phyloP scores from a whole-genome alignment of 768 basidiomycete species.

The Omphalotus guepiniiformis region DNA sequence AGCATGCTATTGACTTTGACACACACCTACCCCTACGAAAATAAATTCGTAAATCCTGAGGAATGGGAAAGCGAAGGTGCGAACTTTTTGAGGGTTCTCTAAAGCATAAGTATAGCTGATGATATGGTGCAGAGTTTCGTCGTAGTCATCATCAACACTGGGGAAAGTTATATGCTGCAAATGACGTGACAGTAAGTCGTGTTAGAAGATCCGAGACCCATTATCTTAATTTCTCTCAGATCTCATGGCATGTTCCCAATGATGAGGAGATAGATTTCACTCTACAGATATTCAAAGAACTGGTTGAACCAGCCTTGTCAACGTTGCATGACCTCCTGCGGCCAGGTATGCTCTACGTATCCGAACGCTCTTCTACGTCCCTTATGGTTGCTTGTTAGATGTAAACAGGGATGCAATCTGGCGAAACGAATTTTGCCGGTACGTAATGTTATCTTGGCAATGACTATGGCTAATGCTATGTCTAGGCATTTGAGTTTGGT shows the following conservation, averaged over 20 bases:
- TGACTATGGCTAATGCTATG: neutral
- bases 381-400: slow-evolving; percentile 23
- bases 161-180: slow-evolving; percentile 72
- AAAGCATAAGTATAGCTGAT: neutral
- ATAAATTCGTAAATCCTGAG: slow-evolving; percentile 73
- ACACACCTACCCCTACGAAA: slow-evolving; percentile 77
- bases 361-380: slow-evolving; percentile 1
- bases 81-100: slow-evolving; percentile 5
- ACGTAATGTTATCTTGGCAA: slow-evolving; percentile 14
- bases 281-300: slow-evolving; percentile 59
- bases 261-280: slow-evolving; percentile 71
- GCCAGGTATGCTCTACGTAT: slow-evolving; percentile 32
- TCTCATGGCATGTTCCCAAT: slow-evolving; percentile 77
- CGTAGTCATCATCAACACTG: slow-evolving; percentile 68
- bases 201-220: neutral
- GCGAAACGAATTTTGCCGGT: slow-evolving; percentile 87
- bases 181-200: slow-evolving; percentile 60
- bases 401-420: slow-evolving; percentile 55
- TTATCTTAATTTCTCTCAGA: slow-evolving; percentile 30
- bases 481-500: slow-evolving; percentile 69
- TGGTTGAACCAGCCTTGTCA: slow-evolving; percentile 60
- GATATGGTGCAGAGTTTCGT: slow-evolving; percentile 49
- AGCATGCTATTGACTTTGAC: slow-evolving; percentile 71
- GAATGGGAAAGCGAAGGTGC: slow-evolving; percentile 73
- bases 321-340: slow-evolving; percentile 54